Percentiles rank a stretch among this genome's conserved stretches.
Conservation (phyloP, 2,329 filamentous ascomycete genomes). For the Dactylonectria estremocensis region DNA sequence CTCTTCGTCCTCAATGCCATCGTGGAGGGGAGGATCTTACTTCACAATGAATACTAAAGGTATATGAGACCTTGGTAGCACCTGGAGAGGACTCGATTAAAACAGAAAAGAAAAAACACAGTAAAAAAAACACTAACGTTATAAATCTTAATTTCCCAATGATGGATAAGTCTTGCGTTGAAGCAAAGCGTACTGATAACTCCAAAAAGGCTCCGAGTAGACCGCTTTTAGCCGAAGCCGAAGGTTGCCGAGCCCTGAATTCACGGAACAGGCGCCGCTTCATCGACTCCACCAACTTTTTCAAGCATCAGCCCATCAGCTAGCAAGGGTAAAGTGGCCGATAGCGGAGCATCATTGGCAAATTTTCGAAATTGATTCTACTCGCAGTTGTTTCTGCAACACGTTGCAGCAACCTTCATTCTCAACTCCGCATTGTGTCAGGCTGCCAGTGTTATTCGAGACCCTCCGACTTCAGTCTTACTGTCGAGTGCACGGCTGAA, state of each 20-base stretch:
- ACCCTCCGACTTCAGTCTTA: not conserved
- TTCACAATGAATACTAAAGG: too few relatives aligned
- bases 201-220: not conserved
- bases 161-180: too few relatives aligned
- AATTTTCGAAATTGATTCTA: conserved; percentile 11
- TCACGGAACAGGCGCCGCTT: not conserved
- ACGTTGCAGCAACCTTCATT: conserved; percentile 13
- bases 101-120: too few relatives aligned
- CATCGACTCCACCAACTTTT: not conserved
- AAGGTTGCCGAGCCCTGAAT: not conserved
- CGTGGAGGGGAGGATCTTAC: too few relatives aligned
- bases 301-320: not conserved
- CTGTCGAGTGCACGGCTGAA: not conserved
- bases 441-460: not conserved
- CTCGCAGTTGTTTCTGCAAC: conserved; percentile 2
- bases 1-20: too few relatives aligned
- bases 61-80: too few relatives aligned
- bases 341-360: conserved; percentile 13
- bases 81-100: too few relatives aligned
- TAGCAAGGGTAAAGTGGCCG: conserved; percentile 10
- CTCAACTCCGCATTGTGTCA: not conserved
- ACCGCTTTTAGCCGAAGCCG: not conserved
- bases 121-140: too few relatives aligned
- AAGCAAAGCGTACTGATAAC: too few relatives aligned
- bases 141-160: too few relatives aligned